phyloP scores from a whole-genome alignment of 2,329 filamentous ascomycete species.

The Neurospora sp. region DNA sequence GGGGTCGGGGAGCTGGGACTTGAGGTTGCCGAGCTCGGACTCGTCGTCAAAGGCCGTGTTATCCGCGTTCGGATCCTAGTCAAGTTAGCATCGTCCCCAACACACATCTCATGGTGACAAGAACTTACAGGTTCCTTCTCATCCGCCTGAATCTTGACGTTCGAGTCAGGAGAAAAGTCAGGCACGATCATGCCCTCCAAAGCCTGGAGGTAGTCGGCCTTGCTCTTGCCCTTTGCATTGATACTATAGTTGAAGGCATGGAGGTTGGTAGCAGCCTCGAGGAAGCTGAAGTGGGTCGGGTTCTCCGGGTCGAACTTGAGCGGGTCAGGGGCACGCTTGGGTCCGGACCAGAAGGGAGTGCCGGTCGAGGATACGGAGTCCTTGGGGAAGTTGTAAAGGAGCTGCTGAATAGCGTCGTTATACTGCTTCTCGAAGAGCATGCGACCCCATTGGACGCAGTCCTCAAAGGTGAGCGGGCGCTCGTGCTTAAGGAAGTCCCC shows the following conservation, averaged over 20 bases:
- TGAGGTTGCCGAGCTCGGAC: slow-evolving; percentile 64
- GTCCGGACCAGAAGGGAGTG: slow-evolving; percentile 93
- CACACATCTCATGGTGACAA: no score
- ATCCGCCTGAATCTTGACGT: slow-evolving; percentile 92
- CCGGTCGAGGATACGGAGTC: slow-evolving; percentile 82
- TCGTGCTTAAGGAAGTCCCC: slow-evolving; percentile 85
- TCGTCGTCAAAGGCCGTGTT: slow-evolving; percentile 55
- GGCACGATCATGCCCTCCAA: slow-evolving; percentile 90
- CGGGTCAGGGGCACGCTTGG: slow-evolving; percentile 88
- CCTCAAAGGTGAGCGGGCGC: slow-evolving; percentile 84
- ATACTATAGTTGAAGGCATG: slow-evolving; percentile 98
- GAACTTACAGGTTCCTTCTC: slow-evolving; percentile 70
- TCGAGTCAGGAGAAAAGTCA: slow-evolving; percentile 82
- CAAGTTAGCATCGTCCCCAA: slow-evolving; percentile 14
- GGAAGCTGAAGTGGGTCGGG: slow-evolving; percentile 76
- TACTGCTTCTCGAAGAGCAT: slow-evolving; percentile 93
- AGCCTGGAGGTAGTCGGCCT: slow-evolving; percentile 65
- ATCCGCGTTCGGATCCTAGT: slow-evolving; percentile 68
- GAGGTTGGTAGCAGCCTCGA: slow-evolving; percentile 80
- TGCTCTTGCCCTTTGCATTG: slow-evolving; percentile 65
- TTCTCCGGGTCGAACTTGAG: slow-evolving; percentile 82
- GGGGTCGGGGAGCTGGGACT: slow-evolving; percentile 62
- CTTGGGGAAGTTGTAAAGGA: slow-evolving; percentile 95
- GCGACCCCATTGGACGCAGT: slow-evolving; percentile 93
- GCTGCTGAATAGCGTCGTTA: slow-evolving; percentile 90